Percentiles rank a stretch among this genome's conserved stretches.
Evolutionary conservation across 371 early-diverging fungal species (phyloP).

Genomic region (Mucor racemosus): DNA sequence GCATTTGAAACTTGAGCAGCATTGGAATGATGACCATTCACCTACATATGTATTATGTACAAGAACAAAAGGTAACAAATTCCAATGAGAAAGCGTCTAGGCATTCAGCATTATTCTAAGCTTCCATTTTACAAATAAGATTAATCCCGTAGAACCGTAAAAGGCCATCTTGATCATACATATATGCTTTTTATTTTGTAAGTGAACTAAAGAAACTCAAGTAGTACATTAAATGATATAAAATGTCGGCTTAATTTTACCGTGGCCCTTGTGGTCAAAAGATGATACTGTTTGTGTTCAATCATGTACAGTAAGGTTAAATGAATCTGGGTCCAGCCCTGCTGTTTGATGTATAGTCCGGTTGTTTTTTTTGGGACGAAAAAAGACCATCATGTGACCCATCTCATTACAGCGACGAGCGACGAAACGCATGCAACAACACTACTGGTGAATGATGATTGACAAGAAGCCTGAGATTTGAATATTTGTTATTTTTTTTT

Average conservation of each 20-base stretch:
- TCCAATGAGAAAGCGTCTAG: too few relatives aligned
- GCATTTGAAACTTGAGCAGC: too few relatives aligned
- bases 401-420: neutral
- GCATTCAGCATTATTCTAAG: too few relatives aligned
- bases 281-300: too few relatives aligned
- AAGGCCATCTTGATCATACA: neutral
- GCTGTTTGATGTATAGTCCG: neutral
- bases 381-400: neutral
- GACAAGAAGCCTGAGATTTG: slow-evolving; percentile 8
- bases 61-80: too few relatives aligned
- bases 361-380: too few relatives aligned
- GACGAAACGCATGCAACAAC: neutral
- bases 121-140: too few relatives aligned
- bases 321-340: neutral
- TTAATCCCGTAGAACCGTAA: neutral
- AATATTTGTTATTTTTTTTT: slow-evolving; percentile 4
- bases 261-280: neutral
- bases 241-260: neutral
- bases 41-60: too few relatives aligned
- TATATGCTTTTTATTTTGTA: neutral
- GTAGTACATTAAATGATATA: neutral
- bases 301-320: too few relatives aligned
- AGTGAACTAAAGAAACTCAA: neutral
- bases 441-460: slow-evolving; percentile 8
- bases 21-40: too few relatives aligned